Percentiles rank a stretch among this genome's conserved stretches.
phyloP scores from a whole-genome alignment of 2,329 filamentous ascomycete genomes.

The Lizonia empirigonia region DNA sequence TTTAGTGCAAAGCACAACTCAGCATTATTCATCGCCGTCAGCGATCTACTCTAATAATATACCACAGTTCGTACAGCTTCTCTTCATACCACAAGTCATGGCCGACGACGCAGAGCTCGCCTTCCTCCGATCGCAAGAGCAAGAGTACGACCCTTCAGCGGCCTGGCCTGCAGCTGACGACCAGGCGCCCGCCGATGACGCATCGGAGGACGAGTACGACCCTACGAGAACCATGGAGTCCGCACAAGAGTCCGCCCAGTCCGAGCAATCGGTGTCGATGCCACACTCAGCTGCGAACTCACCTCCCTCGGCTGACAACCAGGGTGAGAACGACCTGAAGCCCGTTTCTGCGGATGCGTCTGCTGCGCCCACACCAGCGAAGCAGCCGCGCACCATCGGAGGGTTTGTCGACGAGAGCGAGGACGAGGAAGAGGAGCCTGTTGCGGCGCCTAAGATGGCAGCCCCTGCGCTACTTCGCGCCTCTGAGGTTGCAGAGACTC shows the following conservation, averaged over 20 bases:
- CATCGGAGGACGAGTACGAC: conserved; percentile 51
- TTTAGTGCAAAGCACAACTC: conserved; percentile 18
- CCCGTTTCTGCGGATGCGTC: conserved; percentile 33
- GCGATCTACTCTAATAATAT: conserved; percentile 18
- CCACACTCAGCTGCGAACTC: conserved; percentile 38
- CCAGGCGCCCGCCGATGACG: conserved; percentile 51
- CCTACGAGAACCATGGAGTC: conserved; percentile 27
- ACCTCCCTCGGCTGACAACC: conserved; percentile 27
- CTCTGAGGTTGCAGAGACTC: conserved; percentile 55
- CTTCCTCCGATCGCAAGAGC: conserved; percentile 57
- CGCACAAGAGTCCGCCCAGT: conserved; percentile 24
- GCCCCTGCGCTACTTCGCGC: conserved; percentile 57
- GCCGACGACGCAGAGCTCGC: conserved; percentile 60
- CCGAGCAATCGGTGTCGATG: conserved; percentile 36
- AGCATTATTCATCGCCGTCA: conserved; percentile 12
- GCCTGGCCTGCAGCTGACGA: conserved; percentile 46
- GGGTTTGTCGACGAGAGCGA: conserved; percentile 69
- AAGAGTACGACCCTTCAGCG: conserved; percentile 49
- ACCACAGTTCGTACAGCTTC: conserved; percentile 4
- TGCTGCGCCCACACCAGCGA: conserved; percentile 39
- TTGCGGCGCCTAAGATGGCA: conserved; percentile 56
- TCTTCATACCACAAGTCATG: conserved; percentile 45
- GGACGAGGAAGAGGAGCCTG: conserved; percentile 58
- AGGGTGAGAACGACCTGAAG: conserved; percentile 33
- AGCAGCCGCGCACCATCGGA: conserved; percentile 61